Base-by-base conservation (phyloP, 2,329 filamentous ascomycete genomes). In the Xylaria sp. region DNA sequence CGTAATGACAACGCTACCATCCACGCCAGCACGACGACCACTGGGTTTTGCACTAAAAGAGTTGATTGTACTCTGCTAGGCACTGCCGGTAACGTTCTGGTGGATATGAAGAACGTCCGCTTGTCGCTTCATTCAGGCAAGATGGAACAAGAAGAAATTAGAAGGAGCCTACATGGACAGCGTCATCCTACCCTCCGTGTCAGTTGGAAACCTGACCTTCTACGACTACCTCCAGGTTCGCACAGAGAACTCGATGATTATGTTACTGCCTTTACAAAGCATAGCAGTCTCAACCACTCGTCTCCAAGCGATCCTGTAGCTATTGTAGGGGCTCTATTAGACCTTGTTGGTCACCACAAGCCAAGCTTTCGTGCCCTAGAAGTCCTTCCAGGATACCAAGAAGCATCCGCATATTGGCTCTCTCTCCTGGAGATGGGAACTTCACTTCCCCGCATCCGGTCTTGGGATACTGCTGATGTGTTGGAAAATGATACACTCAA, bases 141-240 rank as follows among this genome's bases (percentile, higher is more conserved):
- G 23, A 1, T 63, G 4, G 23, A 40, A 5, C 21, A 63, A 27
- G 16, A 42, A 4, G 55, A 60, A 18, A 50, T 10, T 9, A 25
- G 21, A 2, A 12, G 13, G 4, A 37, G n/a, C 47, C 4, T 8
- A 21, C 21, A 27, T 10, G 37, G 25, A 6, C 23, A 63, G 29
- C 37, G 57, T 2, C 51, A 69, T 35, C 66, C 66, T 1, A 10
- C 29, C 4, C 27, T 66, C 23, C 50, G 42, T 1, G 29, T 62
- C 4, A 37, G 27, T 16, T 69, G 66, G 66, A 69, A 65, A 35
- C 66, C 66, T 1, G 66, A 69, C 29, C 44, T 69, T 18, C 9
- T 12, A 25, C 54, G 27, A 10, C 18, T 65, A 3, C 2, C 1
- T 0, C 12, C 40, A 1, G n/a, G 27, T n/a, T 5, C 1, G 2